Evolutionary conservation across 345 rosid species (phyloP).

Genomic region (Camelina sativa): DNA sequence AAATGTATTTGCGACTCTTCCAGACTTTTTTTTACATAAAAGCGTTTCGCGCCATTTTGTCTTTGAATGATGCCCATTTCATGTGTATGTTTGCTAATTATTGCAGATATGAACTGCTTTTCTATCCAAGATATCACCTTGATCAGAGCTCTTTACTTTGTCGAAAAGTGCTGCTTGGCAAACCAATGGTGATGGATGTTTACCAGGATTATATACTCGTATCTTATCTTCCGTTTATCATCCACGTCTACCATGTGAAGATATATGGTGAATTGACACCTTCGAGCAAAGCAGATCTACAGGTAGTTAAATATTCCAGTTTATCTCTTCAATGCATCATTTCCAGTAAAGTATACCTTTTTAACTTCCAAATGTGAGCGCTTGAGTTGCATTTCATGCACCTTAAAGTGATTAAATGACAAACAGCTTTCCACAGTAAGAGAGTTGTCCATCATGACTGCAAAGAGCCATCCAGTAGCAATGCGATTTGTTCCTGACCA

Average conservation of each 20-base stretch:
- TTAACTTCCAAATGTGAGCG: constrained; percentile 23
- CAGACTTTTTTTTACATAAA: not conserved
- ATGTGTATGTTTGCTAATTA: constrained; percentile 23
- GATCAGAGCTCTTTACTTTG: constrained; percentile 92
- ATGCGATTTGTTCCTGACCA: constrained; percentile 97
- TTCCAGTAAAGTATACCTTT: constrained; percentile 16
- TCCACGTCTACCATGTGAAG: constrained; percentile 85
- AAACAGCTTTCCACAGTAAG: constrained; percentile 99
- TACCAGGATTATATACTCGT: constrained; percentile 84
- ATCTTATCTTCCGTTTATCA: constrained; percentile 88
- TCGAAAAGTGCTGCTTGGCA: constrained; percentile 83
- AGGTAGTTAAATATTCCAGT: constrained; percentile 59
- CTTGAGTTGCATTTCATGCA: constrained; percentile 57
- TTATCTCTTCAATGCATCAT: constrained; percentile 6
- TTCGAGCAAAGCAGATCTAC: constrained; percentile 71
- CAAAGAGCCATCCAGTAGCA: constrained; percentile 99
- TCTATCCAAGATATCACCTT: constrained; percentile 96
- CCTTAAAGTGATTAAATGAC: constrained; percentile 99
- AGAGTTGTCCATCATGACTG: constrained; percentile 99
- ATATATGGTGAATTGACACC: constrained; percentile 81
- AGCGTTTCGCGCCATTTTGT: not conserved
- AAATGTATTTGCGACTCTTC: constrained; percentile 19
- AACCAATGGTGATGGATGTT: constrained; percentile 98
- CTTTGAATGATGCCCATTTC: constrained; percentile 19
- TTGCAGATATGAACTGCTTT: constrained; percentile 89